Conservation (phyloP, 495 filamentous ascomycete species). For the Aspergillus ostianus region DNA sequence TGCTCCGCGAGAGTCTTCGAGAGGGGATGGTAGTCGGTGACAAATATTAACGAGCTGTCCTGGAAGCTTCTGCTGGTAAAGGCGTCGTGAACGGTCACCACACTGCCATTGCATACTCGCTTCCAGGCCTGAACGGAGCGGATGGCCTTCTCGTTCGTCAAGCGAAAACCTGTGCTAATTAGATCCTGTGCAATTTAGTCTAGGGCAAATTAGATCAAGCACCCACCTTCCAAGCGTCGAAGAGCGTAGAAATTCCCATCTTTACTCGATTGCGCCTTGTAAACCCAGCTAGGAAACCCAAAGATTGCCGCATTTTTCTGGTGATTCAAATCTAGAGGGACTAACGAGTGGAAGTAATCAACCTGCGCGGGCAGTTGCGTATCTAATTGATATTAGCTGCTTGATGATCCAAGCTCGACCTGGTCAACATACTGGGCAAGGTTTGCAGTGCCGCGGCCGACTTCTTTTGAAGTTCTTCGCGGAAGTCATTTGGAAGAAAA, state of each 20-base stretch:
- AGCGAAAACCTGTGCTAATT: constrained; percentile 58
- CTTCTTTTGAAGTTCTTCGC: constrained; percentile 89
- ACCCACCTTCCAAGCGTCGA: constrained; percentile 73
- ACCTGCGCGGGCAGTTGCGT: constrained; percentile 70
- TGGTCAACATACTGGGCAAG: constrained; percentile 66
- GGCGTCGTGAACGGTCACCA: constrained; percentile 85
- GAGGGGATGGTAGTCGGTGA: constrained; percentile 87
- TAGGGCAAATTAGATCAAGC: neutral
- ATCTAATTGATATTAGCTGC: constrained; percentile 36
- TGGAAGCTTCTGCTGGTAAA: constrained; percentile 92
- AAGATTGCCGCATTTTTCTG: constrained; percentile 73
- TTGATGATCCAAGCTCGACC: neutral
- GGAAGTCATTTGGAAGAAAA: constrained; percentile 78
- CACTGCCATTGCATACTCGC: constrained; percentile 72
- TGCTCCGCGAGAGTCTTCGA: constrained; percentile 88
- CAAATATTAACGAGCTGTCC: constrained; percentile 91
- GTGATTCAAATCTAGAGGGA: constrained; percentile 81
- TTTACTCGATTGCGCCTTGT: constrained; percentile 87
- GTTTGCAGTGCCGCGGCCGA: constrained; percentile 79
- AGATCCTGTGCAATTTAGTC: neutral
- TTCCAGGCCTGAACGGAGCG: constrained; percentile 88
- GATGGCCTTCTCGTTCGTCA: constrained; percentile 87
- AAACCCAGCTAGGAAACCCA: constrained; percentile 87
- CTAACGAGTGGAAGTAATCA: constrained; percentile 85
- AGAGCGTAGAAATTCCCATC: constrained; percentile 84